Evolutionary conservation across 2,329 filamentous ascomycete genomes (phyloP), one percentile per base, ranked within the genome.

Genomic region (Dissoconium aciculare): DNA sequence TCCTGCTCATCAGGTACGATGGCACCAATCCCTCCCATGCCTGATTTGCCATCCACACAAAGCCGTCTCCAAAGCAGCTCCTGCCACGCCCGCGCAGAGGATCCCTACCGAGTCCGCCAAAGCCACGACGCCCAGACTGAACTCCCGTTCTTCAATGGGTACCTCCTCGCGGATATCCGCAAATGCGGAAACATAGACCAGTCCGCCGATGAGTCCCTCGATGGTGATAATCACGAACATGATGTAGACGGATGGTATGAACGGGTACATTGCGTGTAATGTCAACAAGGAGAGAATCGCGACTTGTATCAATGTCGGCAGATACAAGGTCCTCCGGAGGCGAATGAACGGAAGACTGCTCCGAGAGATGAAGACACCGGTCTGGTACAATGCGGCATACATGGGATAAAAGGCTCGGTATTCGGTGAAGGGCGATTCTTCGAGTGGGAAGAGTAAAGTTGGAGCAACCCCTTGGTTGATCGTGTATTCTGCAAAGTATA

Each of bases 141-240:
- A 95, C 57, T 98, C 89, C 4, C 87, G 69, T 31, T 94, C 84
- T 17, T 74, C 69, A 4, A 67, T 61, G 0, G 74, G 72, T 1
- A 94, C 74, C 5, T 75, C 74, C 46, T 94, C 83, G 52, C 83
- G 78, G 38, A 98, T 94, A 51, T 91, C 81, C 0, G 85, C 83
- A 55, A 95, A 98, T 0, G 85, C 93, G 47, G 87, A 92, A 36
- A 95, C 85, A 47, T 98, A 98, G 0, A 95, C 89, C 3, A 83
- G 65, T 0, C 89, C 89, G 1, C 89, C 89, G 0, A 98, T 62
- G 9, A 95, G 55, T 0, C 89, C 89, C 53, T 95, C 89, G 87
- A 87, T 95, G 49, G 95, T 89, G 12, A 94, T 66, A 37, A 95
- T 62, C 13, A 70, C 36, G 47, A 93, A 94, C 1, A 95, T 63